Base-by-base conservation (phyloP, 1,284 basidiomycete genomes). In the Cerrena zonata region DNA sequence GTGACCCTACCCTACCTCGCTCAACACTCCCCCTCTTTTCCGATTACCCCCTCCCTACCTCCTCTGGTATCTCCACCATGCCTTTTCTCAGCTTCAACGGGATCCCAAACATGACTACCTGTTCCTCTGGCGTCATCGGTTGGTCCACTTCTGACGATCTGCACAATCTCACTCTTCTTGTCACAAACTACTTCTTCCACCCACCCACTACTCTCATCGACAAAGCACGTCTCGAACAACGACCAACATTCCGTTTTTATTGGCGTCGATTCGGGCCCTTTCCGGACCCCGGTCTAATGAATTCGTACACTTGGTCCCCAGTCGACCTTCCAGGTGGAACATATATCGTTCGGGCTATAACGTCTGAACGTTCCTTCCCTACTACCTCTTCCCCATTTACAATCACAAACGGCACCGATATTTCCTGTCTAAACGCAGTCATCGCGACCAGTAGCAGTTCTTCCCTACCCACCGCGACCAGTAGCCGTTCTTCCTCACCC, bases 251-350 rank as follows among this genome's bases (percentile, higher is more conserved):
- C 30, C 15, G 7, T 7, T 7, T 7, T 15, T 34, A 34, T 34
- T 7, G 7, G 7, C 30, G 7, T 34, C 7, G 7, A 7, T 34
- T 7, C 15, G 64, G 39, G 42, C 54, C 52, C 1, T 40, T 11
- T 47, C 4, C 45, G 5, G n/a, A 34, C 15, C 30, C 30, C 30
- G 30, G 30, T 7, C 7, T 34, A 7, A 7, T 34, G 15, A 7
- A 7, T 15, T 34, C 30, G 15, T 34, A 34, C 30, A 34, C 30
- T 11, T 66, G 65, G 65, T 3, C 27, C 1, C 10, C 47, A 2
- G 63, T 65, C 15, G 58, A 59, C 43, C 56, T 66, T 5, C 55
- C 64, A 1, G 40, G 58, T 21, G 65, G 65, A 0, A 53, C 52
- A 53, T 66, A 66, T 48, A 38, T 45, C 21, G 13, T 66, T 26